Evolutionary conservation across 2,329 filamentous ascomycete species (phyloP), one percentile per base, ranked within the genome.

Genomic region (Trichoderma aggressivum): DNA sequence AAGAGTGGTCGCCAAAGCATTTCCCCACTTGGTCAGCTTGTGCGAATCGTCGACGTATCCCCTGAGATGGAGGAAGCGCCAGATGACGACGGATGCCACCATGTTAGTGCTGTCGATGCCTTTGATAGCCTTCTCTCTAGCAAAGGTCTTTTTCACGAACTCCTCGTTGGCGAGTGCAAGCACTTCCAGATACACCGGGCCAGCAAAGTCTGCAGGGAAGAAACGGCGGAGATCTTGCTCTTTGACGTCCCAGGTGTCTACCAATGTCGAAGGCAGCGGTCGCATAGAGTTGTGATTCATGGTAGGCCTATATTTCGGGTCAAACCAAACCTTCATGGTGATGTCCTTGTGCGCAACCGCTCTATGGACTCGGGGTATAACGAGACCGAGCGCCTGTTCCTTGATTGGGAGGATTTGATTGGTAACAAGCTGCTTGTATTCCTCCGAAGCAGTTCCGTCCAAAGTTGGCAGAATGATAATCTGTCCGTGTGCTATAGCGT

Each of bases 1-100:
- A 30, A 97, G 82, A 4, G 92, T 90, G 34, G 88, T 88, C 34
- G 90, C 89, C 50, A 98, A 85, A 24, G 93, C 93, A 76, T 90
- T 89, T 18, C 95, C 96, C 94, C 94, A 97, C 10, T 85, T 82
- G 10, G 94, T 97, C 72, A 98, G 86, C 72, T 90, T 88, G 80
- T 98, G 95, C 61, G 88, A 85, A 64, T 90, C 86, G 75, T 96
- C 89, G 60, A 97, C 86, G 77, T 98, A 99, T 28, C 91, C 94
- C 72, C 94, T 90, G 62, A 98, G 86, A 78, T 97, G 93, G 26
- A 99, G 86, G 81, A 98, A 96, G 70, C 94, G 89, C 92, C 94
- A 98, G 71, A 95, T 87, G 7, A 91, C 89, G 76, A 97, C 93
- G 21, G 88, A 88, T 8, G 86, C 81, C 69, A 94, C 83, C 69